phyloP scores from a whole-genome alignment of 768 basidiomycete species.

The Lyophyllum decastes region DNA sequence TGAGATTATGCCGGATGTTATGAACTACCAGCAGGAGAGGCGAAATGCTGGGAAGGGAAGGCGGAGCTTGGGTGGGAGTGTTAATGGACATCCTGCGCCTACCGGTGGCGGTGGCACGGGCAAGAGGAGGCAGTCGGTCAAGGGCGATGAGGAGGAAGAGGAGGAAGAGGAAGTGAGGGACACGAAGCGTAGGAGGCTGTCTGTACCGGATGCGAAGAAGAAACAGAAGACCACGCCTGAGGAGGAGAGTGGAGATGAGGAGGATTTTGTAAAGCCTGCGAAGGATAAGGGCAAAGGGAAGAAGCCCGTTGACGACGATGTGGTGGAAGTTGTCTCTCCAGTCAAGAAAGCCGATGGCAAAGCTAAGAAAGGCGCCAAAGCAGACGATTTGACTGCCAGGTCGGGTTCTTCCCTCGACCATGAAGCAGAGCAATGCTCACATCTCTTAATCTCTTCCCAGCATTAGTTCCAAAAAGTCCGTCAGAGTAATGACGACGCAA shows the following conservation, averaged over 20 bases:
- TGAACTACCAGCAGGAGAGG: constrained; percentile 69
- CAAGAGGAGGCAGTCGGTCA: constrained; percentile 13
- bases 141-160: constrained; percentile 10
- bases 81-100: constrained; percentile 20
- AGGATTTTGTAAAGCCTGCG: constrained; percentile 2
- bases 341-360: constrained; percentile 6
- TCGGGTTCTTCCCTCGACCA: not conserved
- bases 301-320: constrained; percentile 17
- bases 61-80: constrained; percentile 28
- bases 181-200: constrained; percentile 10
- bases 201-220: constrained; percentile 10
- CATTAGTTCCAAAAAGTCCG: constrained; percentile 13
- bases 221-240: constrained; percentile 14
- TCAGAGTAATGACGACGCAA: constrained; percentile 72
- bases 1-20: constrained; percentile 77
- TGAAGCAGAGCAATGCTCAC: not conserved
- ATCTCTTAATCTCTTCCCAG: not conserved
- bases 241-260: constrained; percentile 11
- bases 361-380: constrained; percentile 22
- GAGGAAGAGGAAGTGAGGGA: constrained; percentile 11
- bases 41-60: constrained; percentile 39
- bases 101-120: constrained; percentile 1
- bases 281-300: constrained; percentile 22
- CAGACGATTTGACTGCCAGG: constrained; percentile 13
- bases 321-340: not conserved